Evolutionary conservation across 1,284 basidiomycete genomes (phyloP).

Genomic region (Rhizopogon hawkerae): DNA sequence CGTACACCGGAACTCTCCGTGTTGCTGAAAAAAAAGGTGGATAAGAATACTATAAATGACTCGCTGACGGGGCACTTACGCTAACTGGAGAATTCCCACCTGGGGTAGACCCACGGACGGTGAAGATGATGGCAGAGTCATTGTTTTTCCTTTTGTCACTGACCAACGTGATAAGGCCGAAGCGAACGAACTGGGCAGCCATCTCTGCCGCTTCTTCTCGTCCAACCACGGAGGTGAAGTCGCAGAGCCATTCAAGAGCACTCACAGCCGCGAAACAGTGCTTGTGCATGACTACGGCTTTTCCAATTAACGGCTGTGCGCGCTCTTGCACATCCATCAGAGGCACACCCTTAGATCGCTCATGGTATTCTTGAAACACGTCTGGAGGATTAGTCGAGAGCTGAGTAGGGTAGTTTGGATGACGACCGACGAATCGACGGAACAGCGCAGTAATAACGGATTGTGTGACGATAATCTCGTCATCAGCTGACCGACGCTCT

Average conservation of each 20-base stretch:
- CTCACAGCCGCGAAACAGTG: constrained; percentile 81
- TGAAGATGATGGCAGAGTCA: constrained; percentile 84
- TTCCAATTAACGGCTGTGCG: constrained; percentile 43
- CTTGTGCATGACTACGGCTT: constrained; percentile 45
- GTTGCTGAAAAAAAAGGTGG: constrained; percentile 47
- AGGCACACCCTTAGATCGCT: constrained; percentile 70
- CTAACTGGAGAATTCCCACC: constrained; percentile 65
- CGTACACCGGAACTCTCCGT: constrained; percentile 92
- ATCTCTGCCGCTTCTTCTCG: constrained; percentile 97
- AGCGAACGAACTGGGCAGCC: constrained; percentile 94
- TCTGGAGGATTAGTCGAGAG: constrained; percentile 44
- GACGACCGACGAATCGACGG: constrained; percentile 84
- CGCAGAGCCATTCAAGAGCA: constrained; percentile 94
- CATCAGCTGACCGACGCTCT: constrained; percentile 85
- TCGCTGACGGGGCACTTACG: constrained; percentile 36
- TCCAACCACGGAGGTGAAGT: constrained; percentile 94
- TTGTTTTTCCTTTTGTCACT: constrained; percentile 83
- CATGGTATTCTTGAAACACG: constrained; percentile 67
- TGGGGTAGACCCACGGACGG: constrained; percentile 73
- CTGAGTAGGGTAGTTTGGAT: constrained; percentile 66
- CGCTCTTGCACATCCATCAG: constrained; percentile 63
- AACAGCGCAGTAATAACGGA: constrained; percentile 93
- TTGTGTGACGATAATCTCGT: constrained; percentile 95
- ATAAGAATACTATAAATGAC: constrained; percentile 13
- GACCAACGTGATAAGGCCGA: constrained; percentile 82